These are phyloP conservation scores for Fragilaria radians DNA, from an alignment of 108 stramenopile genomes.

Conservation along the genomic window DNA sequence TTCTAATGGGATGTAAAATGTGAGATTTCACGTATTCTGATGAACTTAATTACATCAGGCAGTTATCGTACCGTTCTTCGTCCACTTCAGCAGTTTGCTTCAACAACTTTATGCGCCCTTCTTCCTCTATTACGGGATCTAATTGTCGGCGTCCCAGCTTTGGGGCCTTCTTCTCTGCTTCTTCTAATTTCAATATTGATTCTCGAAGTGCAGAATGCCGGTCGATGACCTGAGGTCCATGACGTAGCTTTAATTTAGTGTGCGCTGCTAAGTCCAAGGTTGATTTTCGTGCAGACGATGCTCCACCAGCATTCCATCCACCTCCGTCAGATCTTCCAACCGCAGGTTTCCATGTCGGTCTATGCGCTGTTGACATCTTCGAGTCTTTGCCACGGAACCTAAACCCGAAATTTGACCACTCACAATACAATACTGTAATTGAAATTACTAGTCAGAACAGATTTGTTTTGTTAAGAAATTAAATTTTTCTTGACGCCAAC, in stretches of 20 bases:
- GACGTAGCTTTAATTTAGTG: conserved; percentile 83
- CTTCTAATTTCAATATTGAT: conserved; percentile 71
- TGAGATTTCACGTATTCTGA: no score
- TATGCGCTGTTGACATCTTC: conserved; percentile 91
- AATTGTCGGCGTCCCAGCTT: conserved; percentile 16
- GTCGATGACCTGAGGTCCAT: conserved; percentile 46
- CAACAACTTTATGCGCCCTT: conserved; percentile 56
- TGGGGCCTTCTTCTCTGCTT: conserved; percentile 51
- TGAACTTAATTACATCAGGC: no score
- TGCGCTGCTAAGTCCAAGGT: conserved; percentile 64
- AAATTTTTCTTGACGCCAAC: no score
- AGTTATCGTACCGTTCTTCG: conserved; percentile 40
- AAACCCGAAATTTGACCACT: no score
- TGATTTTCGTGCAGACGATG: conserved; percentile 35
- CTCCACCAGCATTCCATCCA: conserved; percentile 77
- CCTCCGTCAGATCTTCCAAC: conserved; percentile 82
- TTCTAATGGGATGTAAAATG: conserved; percentile 14
- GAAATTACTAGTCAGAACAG: no score
- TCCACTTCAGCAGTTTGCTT: conserved; percentile 79
- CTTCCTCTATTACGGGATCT: conserved; percentile 50
- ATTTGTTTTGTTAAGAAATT: no score
- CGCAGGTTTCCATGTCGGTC: conserved; percentile 92
- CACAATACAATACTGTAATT: no score
- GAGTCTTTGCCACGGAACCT: no score
- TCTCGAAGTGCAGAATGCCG: conserved; percentile 55